Evolutionary conservation across 352 stramenopile genomes (phyloP), one percentile per base, ranked within the genome.

Genomic region (Globisporangium viniferum): DNA sequence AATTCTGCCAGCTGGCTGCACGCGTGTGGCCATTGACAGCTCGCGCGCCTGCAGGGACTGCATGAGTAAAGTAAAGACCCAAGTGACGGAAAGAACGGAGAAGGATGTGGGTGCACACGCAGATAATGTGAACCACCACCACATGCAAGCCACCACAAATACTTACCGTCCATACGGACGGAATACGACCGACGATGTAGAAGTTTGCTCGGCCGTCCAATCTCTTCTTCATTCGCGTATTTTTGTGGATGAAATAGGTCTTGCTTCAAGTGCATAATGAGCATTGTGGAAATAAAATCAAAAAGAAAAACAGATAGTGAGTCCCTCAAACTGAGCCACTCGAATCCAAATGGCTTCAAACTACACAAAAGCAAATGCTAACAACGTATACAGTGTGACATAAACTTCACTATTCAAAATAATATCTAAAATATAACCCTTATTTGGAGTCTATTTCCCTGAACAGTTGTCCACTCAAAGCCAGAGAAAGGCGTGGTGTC

Each of bases 151-250:
- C 9, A 18, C 5, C 7, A n/a, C 15, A n/a, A 8, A 22, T 8
- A 22, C 44, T 6, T 6, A 33, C 0, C 6, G 18, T 51, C 18
- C 44, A 51, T 51, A 51, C 6, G 18, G 44, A 51, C 5, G 44
- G 44, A 22, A 51, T 51, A 51, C 49, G 49, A 56, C 49, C 49
- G 20, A 56, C 49, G 49, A 56, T 56, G 49, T 33, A 56, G 49
- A 56, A 56, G 49, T 15, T 56, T 14, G 22, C 18, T 51, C 44
- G 6, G 20, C 20, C 44, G 44, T 51, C 44, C 14, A 51, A 51
- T 51, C 44, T 18, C 44, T 51, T 20, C 44, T 51, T 51, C 44
- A 51, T 51, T 51, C 44, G 44, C 44, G 44, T 22, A 49, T 55
- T 31, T 55, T 55, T 55, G 49, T 56, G 49, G 14, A 33, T 57